Evolutionary conservation across 768 basidiomycete species (phyloP), one percentile per base, ranked within the genome.

Genomic region (Lepiota venenata): DNA sequence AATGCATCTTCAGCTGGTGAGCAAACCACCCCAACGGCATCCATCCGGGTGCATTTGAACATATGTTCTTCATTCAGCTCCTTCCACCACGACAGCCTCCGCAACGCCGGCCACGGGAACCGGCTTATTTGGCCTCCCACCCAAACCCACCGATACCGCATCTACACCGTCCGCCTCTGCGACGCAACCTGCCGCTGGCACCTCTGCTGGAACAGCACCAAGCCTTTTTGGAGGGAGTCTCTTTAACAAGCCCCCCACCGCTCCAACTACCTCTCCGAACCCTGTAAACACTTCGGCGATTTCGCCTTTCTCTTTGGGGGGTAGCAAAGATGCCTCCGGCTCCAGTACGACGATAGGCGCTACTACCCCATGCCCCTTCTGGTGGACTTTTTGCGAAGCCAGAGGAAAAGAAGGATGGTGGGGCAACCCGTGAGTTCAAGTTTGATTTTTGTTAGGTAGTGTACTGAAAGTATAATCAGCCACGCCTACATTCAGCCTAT

Each of bases 361-460:
- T 15, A 40, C 50, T 15, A 51, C 60, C 53, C 44, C 61, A n/a
- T 18, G 43, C 61, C 18, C 49, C 61, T 36, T 14, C 61, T 11
- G 64, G 66, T 25, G 62, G 66, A 8, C 57, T 69, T 4, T 74
- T 72, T 46, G 54, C 53, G 6, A 80, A 76, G 58, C 61, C 58
- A 59, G 76, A 61, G 27, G 79, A 80, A 47, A 80, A 78, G 63
- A 79, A 75, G 57, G 79, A 76, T 58, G 59, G 50, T 32, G 47
- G 56, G n/a, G 40, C 39, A 10, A 15, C 62, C 55, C 53, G 65
- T 61, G 11, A 52, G 55, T 49, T 14, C 8, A 12, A 39, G 22
- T 14, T 32, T 25, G 25, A 2, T 35, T 21, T 45, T 10, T 18
- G 18, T 21, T 16, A 9, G 10, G 21, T 45, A 32, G 47, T 51